A percentile compares a stretch with the other conserved stretches of the same genome.
Conservation (phyloP, 331 rosid genomes). For the Ulmus americana region DNA sequence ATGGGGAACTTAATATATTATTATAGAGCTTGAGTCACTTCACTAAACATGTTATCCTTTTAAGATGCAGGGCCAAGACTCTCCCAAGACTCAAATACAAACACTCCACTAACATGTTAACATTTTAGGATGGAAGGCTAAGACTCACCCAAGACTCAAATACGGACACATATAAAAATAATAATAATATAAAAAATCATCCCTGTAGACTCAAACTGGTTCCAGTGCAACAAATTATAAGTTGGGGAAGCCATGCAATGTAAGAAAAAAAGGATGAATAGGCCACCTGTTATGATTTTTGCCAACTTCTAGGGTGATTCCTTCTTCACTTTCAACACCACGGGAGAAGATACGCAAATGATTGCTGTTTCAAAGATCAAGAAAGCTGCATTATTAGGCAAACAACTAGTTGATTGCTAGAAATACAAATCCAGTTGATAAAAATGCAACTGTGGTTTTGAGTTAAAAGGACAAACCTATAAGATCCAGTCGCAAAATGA, state of each 20-base stretch:
- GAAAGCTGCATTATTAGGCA: slow-evolving; percentile 6
- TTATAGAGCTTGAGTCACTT: too few species aligned
- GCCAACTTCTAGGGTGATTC: slow-evolving; percentile 40
- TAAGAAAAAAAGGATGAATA: not conserved
- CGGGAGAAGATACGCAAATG: slow-evolving; percentile 42
- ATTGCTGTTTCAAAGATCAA: slow-evolving; percentile 47
- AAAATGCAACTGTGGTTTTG: slow-evolving; percentile 6
- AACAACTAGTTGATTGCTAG: slow-evolving; percentile 11
- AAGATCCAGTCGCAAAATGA: slow-evolving; percentile 62
- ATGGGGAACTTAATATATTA: too few species aligned
- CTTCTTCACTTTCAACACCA: slow-evolving; percentile 40
- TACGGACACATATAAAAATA: too few species aligned
- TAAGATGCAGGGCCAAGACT: too few species aligned
- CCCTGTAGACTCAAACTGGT: not conserved
- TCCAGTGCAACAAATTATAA: not conserved
- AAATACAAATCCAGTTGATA: not conserved
- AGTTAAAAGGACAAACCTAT: slow-evolving; percentile 38
- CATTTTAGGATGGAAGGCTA: too few species aligned
- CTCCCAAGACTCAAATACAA: too few species aligned
- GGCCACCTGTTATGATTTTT: slow-evolving; percentile 42
- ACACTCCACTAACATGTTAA: too few species aligned
- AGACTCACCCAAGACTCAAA: too few species aligned
- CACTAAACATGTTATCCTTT: too few species aligned
- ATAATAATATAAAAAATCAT: too few species aligned
- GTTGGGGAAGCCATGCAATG: not conserved